These are phyloP conservation scores for Kuraishia ogatae DNA, from an alignment of 805 yeast genomes.

Conservation along the genomic window DNA sequence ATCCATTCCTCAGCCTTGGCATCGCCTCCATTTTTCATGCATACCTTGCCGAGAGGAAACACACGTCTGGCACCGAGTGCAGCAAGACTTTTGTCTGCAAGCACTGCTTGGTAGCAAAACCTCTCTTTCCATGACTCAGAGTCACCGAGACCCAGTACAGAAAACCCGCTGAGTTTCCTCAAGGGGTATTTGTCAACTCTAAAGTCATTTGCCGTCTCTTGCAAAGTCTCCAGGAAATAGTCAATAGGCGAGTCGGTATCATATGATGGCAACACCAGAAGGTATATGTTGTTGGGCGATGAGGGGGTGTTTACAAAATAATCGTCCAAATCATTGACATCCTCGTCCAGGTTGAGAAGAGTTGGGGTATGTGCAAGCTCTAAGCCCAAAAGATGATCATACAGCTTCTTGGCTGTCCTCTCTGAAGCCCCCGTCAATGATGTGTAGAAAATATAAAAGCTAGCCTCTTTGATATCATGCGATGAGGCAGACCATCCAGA, in stretches of 20 bases:
- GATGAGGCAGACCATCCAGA: background rate
- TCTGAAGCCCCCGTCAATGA: slow-evolving; percentile 81
- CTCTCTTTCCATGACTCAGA: slow-evolving; percentile 75
- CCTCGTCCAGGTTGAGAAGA: slow-evolving; percentile 68
- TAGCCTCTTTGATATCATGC: slow-evolving; percentile 29
- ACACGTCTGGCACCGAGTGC: slow-evolving; percentile 82
- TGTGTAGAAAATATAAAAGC: slow-evolving; percentile 67
- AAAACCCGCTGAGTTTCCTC: slow-evolving; percentile 59
- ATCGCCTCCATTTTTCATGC: slow-evolving; percentile 66
- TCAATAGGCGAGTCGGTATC: slow-evolving; percentile 91
- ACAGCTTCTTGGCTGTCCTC: slow-evolving; percentile 50
- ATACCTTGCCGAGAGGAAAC: slow-evolving; percentile 76
- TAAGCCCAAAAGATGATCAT: slow-evolving; percentile 24
- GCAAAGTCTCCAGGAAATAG: slow-evolving; percentile 70
- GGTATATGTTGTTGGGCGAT: slow-evolving; percentile 42
- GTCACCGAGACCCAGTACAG: slow-evolving; percentile 86
- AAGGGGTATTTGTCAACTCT: slow-evolving; percentile 80
- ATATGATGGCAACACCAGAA: slow-evolving; percentile 79
- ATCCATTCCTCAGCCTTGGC: slow-evolving; percentile 60
- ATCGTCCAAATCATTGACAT: slow-evolving; percentile 73
- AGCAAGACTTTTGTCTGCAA: slow-evolving; percentile 67
- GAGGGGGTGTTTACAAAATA: slow-evolving; percentile 63
- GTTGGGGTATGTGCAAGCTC: slow-evolving; percentile 32
- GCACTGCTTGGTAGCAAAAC: slow-evolving; percentile 79
- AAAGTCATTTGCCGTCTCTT: slow-evolving; percentile 78